phyloP scores from a whole-genome alignment of 805 yeast genomes.

The Citeromyces matritensis region DNA sequence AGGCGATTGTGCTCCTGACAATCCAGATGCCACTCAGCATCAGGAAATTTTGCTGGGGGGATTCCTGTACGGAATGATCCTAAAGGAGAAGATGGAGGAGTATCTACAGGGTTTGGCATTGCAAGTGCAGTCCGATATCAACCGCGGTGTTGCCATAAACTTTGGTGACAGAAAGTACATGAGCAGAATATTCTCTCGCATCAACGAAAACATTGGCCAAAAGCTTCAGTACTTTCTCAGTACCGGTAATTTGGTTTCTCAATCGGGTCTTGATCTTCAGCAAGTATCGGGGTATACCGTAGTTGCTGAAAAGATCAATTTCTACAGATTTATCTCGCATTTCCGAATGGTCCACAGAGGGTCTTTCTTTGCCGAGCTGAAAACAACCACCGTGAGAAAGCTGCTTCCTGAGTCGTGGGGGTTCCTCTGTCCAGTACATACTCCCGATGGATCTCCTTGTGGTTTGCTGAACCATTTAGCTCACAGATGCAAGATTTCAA shows the following conservation, averaged over 20 bases:
- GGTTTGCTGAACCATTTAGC: conserved; percentile 94
- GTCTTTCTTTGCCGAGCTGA: conserved; percentile 94
- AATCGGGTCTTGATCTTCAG: conserved; percentile 93
- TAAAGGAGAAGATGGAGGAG: conserved; percentile 94
- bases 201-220: conserved; percentile 88
- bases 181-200: conserved; percentile 58
- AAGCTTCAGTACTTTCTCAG: conserved; percentile 89
- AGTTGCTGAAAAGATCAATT: conserved; percentile 96
- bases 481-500: conserved; percentile 83
- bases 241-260: conserved; percentile 94
- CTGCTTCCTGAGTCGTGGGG: conserved; percentile 98
- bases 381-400: conserved; percentile 94
- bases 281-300: conserved; percentile 97
- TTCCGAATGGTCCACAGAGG: conserved; percentile 99
- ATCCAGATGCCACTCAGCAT: conserved; percentile 98
- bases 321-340: conserved; percentile 94
- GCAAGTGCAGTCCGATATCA: conserved; percentile 68
- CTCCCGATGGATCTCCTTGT: conserved; percentile 99
- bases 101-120: conserved; percentile 58
- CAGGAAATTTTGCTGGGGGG: conserved; percentile 95
- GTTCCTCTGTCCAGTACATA: conserved; percentile 95
- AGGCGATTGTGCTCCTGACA: conserved; percentile 93
- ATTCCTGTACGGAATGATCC: conserved; percentile 88
- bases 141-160: conserved; percentile 68
- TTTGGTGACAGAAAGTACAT: conserved; percentile 78